Conservation (phyloP, 2,329 filamentous ascomycete genomes). For the Pseudogymnoascus sp. region DNA sequence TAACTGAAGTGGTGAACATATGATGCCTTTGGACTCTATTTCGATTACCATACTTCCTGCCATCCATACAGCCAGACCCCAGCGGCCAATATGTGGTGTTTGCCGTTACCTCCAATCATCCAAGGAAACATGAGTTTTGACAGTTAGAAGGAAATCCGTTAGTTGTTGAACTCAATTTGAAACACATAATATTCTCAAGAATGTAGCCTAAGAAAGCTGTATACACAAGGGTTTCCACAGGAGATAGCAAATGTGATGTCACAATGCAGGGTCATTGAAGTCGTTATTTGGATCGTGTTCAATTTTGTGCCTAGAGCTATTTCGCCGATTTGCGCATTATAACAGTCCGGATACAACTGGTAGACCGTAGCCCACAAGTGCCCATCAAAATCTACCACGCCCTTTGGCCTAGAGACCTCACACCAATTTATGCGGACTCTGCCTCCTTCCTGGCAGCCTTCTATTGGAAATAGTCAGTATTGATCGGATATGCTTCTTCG, state of each 20-base stretch:
- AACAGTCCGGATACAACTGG: slow-evolving; percentile 8
- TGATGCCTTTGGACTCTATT: not conserved
- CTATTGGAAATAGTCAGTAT: slow-evolving; percentile 3
- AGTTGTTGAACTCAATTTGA: not conserved
- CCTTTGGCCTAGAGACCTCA: not conserved
- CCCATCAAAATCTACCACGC: slow-evolving; percentile 8
- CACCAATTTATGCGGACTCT: not conserved
- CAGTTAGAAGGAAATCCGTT: not conserved
- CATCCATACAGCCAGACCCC: not conserved
- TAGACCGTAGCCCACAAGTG: not conserved
- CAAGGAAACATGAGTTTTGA: not conserved
- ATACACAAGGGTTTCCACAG: not conserved
- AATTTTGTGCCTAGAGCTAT: slow-evolving; percentile 5
- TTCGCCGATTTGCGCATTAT: slow-evolving; percentile 6
- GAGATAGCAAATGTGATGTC: not conserved
- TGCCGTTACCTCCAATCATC: not conserved
- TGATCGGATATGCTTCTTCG: not conserved
- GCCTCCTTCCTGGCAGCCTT: not conserved
- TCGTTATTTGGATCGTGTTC: slow-evolving; percentile 9
- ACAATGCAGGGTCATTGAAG: slow-evolving; percentile 7
- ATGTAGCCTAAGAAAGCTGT: not conserved
- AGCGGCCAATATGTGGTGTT: not conserved
- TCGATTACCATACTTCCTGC: not conserved
- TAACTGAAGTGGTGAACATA: not conserved
- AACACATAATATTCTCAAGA: not conserved